Evolutionary conservation across 2,329 filamentous ascomycete species (phyloP).

Genomic region (Colletotrichum shisoi): DNA sequence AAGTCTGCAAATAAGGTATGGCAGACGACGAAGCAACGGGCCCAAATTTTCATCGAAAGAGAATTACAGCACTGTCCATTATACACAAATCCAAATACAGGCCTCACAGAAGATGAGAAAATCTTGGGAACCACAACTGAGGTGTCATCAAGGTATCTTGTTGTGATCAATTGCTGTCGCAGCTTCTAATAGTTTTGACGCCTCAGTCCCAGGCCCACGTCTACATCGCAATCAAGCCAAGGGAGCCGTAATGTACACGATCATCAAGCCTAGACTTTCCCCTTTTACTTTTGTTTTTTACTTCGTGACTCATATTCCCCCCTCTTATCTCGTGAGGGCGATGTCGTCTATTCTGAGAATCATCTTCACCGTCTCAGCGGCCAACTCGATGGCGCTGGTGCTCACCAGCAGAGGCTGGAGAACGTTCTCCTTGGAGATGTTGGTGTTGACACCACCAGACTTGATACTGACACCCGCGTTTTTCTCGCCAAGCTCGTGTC

Average conservation of each 20-base stretch:
- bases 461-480: slow-evolving; percentile 98
- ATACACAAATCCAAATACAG: too few species aligned
- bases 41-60: neutral
- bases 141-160: slow-evolving; percentile 38
- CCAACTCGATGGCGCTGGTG: slow-evolving; percentile 96
- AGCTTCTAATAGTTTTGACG: slow-evolving; percentile 39
- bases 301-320: slow-evolving; percentile 36
- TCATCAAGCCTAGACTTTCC: slow-evolving; percentile 36
- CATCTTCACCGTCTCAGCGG: slow-evolving; percentile 99
- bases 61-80: neutral
- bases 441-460: slow-evolving; percentile 93
- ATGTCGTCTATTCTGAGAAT: slow-evolving; percentile 74
- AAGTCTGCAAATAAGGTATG: neutral
- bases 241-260: slow-evolving; percentile 38
- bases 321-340: slow-evolving; percentile 63
- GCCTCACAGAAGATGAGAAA: neutral
- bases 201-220: slow-evolving; percentile 37
- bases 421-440: slow-evolving; percentile 96
- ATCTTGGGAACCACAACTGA: neutral
- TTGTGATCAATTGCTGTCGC: slow-evolving; percentile 39
- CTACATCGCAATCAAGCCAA: slow-evolving; percentile 36
- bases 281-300: slow-evolving; percentile 34
- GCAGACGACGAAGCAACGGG: neutral
- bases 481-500: slow-evolving; percentile 93
- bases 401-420: slow-evolving; percentile 94